These are phyloP conservation scores for Aspergillus carbonarius DNA, from an alignment of 2,329 filamentous ascomycete species.

Conservation along the genomic window DNA sequence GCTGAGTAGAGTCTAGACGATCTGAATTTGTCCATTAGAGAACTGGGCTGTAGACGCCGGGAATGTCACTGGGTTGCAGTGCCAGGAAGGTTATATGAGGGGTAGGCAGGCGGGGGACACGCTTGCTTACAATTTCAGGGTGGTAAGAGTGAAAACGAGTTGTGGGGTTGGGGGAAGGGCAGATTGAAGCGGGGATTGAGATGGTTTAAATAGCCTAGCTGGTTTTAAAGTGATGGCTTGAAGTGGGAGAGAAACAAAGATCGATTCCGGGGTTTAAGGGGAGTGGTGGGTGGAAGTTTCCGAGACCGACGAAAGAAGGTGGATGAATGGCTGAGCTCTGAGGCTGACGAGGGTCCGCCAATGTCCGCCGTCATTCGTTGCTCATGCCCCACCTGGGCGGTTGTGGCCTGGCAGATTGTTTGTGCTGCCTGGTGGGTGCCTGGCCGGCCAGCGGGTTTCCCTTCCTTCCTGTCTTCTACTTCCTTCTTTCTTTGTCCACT, in stretches of 20 bases:
- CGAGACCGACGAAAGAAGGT: constrained; percentile 3
- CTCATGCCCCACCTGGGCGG: background rate
- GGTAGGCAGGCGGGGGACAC: background rate
- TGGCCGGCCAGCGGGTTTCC: background rate
- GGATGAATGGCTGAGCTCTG: background rate
- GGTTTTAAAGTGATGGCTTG: background rate
- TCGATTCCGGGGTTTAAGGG: background rate
- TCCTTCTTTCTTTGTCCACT: background rate
- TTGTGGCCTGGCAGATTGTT: background rate
- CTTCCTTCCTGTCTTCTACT: background rate
- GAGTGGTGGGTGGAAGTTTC: background rate
- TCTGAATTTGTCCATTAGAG: background rate
- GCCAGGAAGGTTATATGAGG: background rate
- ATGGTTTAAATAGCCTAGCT: background rate
- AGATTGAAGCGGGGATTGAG: background rate
- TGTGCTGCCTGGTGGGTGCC: background rate
- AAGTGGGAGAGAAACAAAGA: background rate
- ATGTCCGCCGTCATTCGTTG: constrained; percentile 4
- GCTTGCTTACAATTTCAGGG: background rate
- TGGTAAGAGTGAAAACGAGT: background rate
- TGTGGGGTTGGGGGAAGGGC: no score
- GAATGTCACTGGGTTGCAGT: background rate
- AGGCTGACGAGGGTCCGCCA: constrained; percentile 6
- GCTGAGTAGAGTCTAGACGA: background rate
- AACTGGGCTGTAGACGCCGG: background rate